Evolutionary conservation across 2,329 filamentous ascomycete genomes (phyloP).

Genomic region (Akanthomyces uredinophilus): DNA sequence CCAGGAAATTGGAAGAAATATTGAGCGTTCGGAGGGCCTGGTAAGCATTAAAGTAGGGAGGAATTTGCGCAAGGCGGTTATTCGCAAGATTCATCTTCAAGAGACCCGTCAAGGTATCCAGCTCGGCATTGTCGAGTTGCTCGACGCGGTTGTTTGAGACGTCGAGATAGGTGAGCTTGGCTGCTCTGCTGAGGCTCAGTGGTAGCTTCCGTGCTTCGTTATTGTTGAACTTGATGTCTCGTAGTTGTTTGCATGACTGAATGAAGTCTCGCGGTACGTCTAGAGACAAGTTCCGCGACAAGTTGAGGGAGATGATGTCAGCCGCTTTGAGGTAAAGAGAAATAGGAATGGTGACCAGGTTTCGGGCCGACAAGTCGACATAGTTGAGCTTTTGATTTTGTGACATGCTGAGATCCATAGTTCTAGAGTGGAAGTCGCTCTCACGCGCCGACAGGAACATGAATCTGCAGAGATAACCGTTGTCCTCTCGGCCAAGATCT

Average conservation of each 20-base stretch:
- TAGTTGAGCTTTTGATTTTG: slow-evolving; percentile 90
- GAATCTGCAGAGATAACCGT: slow-evolving; percentile 94
- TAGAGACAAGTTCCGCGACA: slow-evolving; percentile 86
- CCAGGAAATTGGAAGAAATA: slow-evolving; percentile 87
- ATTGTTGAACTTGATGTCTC: slow-evolving; percentile 93
- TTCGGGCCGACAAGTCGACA: slow-evolving; percentile 84
- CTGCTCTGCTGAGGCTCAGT: slow-evolving; percentile 75
- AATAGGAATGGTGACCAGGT: slow-evolving; percentile 92
- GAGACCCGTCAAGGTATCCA: slow-evolving; percentile 69
- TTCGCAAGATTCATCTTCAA: slow-evolving; percentile 91
- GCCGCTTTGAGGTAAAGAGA: slow-evolving; percentile 83
- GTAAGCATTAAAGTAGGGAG: slow-evolving; percentile 77
- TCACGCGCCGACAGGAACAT: slow-evolving; percentile 88
- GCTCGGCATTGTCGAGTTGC: slow-evolving; percentile 76
- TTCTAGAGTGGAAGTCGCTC: slow-evolving; percentile 65
- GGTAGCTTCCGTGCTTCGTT: slow-evolving; percentile 88
- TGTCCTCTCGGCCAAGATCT: slow-evolving; percentile 92
- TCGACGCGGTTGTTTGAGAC: slow-evolving; percentile 92
- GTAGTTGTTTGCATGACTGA: slow-evolving; percentile 81
- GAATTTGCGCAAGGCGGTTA: slow-evolving; percentile 76
- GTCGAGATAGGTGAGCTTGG: slow-evolving; percentile 79
- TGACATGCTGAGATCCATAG: slow-evolving; percentile 72
- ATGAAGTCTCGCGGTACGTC: slow-evolving; percentile 96
- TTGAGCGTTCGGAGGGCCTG: slow-evolving; percentile 76
- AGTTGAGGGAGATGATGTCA: slow-evolving; percentile 91